Conservation (phyloP, 306 rosid genomes). For the Citrullus mucosospermus region DNA sequence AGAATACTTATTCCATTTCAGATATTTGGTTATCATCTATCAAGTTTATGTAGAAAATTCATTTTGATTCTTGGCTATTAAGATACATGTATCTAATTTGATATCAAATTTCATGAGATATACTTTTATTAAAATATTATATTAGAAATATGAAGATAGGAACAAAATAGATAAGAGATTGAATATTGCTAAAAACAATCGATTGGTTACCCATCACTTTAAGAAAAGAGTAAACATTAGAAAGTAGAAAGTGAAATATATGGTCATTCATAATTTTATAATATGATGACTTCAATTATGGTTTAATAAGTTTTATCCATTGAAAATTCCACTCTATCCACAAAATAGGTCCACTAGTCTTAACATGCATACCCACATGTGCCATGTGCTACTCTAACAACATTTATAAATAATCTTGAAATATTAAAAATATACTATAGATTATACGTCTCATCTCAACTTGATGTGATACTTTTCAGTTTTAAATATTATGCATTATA, state of each 20-base stretch:
- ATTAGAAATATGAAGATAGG: neutral
- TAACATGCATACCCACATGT: neutral
- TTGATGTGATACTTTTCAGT: neutral
- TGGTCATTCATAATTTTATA: neutral
- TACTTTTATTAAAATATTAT: neutral
- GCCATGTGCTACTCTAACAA: neutral
- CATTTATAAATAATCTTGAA: too few relatives aligned
- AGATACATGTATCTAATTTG: too few relatives aligned
- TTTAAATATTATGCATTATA: neutral
- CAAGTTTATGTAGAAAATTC: too few relatives aligned
- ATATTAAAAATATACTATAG: neutral
- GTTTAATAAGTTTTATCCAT: neutral
- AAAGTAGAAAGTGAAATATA: neutral
- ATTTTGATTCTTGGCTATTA: too few relatives aligned
- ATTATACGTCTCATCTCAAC: neutral
- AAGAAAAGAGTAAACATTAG: neutral
- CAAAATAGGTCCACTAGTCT: neutral
- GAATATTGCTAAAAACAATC: neutral
- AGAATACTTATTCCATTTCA: neutral
- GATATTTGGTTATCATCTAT: too few relatives aligned
- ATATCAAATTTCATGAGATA: neutral
- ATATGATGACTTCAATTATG: neutral
- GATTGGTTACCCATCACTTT: neutral
- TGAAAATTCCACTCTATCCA: neutral
- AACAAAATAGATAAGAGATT: neutral